Conservation (phyloP, 2,329 filamentous ascomycete genomes). For the Nemania bipapillata region DNA sequence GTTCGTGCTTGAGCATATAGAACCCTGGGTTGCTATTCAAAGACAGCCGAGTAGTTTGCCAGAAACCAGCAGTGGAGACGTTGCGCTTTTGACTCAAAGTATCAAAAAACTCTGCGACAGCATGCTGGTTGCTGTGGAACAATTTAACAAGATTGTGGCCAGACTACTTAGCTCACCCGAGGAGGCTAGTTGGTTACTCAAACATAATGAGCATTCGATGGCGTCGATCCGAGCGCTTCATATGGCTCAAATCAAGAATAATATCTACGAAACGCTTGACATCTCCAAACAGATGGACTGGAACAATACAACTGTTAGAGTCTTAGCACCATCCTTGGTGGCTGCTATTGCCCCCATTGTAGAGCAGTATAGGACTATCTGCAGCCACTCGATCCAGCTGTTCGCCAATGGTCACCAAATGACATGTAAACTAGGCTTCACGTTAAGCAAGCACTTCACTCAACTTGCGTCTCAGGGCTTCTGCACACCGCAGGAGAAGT, state of each 20-base stretch:
- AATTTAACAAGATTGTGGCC: constrained; percentile 67
- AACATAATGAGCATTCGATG: constrained; percentile 63
- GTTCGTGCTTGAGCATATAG: constrained; percentile 74
- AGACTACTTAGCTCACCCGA: constrained; percentile 69
- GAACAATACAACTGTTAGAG: constrained; percentile 55
- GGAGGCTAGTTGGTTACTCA: constrained; percentile 71
- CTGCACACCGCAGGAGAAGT: constrained; percentile 87
- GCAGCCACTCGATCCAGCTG: constrained; percentile 66
- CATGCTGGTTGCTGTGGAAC: constrained; percentile 82
- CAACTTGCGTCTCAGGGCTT: constrained; percentile 87
- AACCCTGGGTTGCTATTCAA: constrained; percentile 67
- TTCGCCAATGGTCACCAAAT: constrained; percentile 74
- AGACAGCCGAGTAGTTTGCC: constrained; percentile 42
- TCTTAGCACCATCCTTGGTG: constrained; percentile 67
- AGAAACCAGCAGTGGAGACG: constrained; percentile 35
- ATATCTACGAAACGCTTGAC: constrained; percentile 49
- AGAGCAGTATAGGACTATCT: constrained; percentile 74
- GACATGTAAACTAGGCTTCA: constrained; percentile 77
- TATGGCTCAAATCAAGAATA: constrained; percentile 63
- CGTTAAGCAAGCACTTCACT: constrained; percentile 79
- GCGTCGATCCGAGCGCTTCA: constrained; percentile 69
- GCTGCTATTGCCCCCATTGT: constrained; percentile 75
- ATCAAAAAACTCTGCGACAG: constrained; percentile 76
- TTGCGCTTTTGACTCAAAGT: constrained; percentile 64
- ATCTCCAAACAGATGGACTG: constrained; percentile 54